These are phyloP conservation scores for Xylaria palmicola DNA, from an alignment of 495 filamentous ascomycete species.

Conservation along the genomic window DNA sequence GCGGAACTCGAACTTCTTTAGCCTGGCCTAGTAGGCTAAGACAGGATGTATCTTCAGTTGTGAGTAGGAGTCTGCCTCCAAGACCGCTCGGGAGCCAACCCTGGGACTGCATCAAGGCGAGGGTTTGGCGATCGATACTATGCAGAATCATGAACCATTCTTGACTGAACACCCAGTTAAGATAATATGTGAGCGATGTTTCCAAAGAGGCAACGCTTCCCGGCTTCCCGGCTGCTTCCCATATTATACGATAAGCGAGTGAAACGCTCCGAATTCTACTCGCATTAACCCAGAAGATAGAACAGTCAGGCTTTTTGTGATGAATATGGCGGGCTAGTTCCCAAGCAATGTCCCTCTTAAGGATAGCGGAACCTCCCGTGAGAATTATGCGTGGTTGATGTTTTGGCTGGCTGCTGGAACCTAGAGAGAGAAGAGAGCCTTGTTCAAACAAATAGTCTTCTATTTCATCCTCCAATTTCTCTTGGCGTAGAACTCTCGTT, in stretches of 20 bases:
- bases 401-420: background rate
- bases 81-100: conserved; percentile 1
- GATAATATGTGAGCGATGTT: background rate
- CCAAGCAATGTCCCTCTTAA: background rate
- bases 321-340: background rate
- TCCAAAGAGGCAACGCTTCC: background rate
- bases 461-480: background rate
- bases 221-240: background rate
- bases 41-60: background rate
- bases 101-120: background rate
- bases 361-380: background rate
- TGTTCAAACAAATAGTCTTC: background rate
- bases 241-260: background rate
- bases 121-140: background rate
- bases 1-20: background rate
- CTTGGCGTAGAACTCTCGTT: background rate
- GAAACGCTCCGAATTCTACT: background rate
- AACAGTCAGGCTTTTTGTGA: background rate
- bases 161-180: background rate
- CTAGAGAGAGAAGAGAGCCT: background rate
- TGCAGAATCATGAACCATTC: background rate
- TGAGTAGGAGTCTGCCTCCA: background rate
- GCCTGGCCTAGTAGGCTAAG: background rate
- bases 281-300: background rate
- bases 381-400: background rate